Base-by-base conservation (phyloP, 192 early-diverging fungal genomes). In the Entomortierella lignicola region DNA sequence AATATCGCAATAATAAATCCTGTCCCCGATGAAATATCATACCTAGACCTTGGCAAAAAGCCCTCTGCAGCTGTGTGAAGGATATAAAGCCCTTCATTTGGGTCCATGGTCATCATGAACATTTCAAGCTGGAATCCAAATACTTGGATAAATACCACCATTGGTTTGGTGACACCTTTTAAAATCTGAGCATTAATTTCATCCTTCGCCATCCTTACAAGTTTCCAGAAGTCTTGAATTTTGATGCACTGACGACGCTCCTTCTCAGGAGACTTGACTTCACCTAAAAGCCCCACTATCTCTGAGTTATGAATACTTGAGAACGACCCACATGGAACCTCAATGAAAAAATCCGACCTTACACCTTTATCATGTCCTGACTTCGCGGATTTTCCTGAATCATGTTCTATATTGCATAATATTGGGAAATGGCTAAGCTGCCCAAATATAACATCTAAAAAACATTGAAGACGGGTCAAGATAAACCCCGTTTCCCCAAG, bases 151-250 rank as follows among this genome's bases (percentile, higher is more conserved):
- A 18, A 52, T 52, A 52, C 18, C 8, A 52, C 50, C 50, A 52
- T 52, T 52, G 50, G 50, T n/a, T n/a, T 52, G 50, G 18, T 6
- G 23, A 52, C 50, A 11, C 50, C 50, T 18, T 52, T 37, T 37
- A 37, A 37, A 29, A 26, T 54, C 52, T 54, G 52, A 13, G 52
- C 6, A 26, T 54, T 54, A 25, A 54, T 54, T 15, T 54, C 52
- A 54, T 54, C 52, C 52, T 54, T 54, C 2, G 52, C 52, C 52
- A 54, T 54, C 18, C 52, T 54, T 26, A 54, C 52, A 17, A 54
- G 18, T 54, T 54, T 54, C 52, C 52, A 54, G 52, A 54, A 54
- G 18, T 54, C 52, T 8, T 54, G 52, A 26, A 54, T 54, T 54
- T 54, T 54, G 52, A 54, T 54, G 2, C 6, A 8, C 18, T 54